Evolutionary conservation across 192 early-diverging fungal species (phyloP), one percentile per base, ranked within the genome.

Genomic region (Diversispora epigaea): DNA sequence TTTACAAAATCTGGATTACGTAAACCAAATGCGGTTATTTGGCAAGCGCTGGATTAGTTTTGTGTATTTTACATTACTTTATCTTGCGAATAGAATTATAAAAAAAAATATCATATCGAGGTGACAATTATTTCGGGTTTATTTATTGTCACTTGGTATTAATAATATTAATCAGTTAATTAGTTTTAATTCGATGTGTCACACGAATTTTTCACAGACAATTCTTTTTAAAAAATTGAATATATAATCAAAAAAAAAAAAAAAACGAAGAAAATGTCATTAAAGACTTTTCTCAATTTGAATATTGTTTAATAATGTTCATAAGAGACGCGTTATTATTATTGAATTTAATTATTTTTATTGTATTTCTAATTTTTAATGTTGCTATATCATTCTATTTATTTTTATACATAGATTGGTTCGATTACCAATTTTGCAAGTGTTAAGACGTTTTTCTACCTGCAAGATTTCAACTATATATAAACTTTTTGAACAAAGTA

Each of bases 41-140:
- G 25, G 57, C 25, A 58, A 58, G 25, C 57, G 6, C 21, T 58
- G 57, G 57, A 58, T 58, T 58, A 58, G 57, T 58, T 58, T 58
- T 6, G 57, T 58, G 57, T 58, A 58, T 58, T 58, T 58, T 58
- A 58, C 54, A n/a, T 55, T 19, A n/a, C 57, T 58, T 58, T 58
- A 22, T 58, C 57, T 58, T 22, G 57, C 57, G 57, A 58, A 25
- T 58, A 58, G 57, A 58, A 58, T 22, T 58, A 58, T 32, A 32
- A 32, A 58, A 58, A 19, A 58, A 22, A 22, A 58, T 6, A 22
- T 58, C 22, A 22, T 58, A 58, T 58, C 25, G 57, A 58, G 17
- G 21, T 11, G 57, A 58, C 57, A 58, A 58, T 22, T 58, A n/a
- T 15, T 58, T 58, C 25, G 9, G 25, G 25, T 22, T 58, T 58